A percentile compares a stretch with the other conserved stretches of the same genome.
phyloP scores from a whole-genome alignment of 2,329 filamentous ascomycete genomes.

The Fusarium sp. region DNA sequence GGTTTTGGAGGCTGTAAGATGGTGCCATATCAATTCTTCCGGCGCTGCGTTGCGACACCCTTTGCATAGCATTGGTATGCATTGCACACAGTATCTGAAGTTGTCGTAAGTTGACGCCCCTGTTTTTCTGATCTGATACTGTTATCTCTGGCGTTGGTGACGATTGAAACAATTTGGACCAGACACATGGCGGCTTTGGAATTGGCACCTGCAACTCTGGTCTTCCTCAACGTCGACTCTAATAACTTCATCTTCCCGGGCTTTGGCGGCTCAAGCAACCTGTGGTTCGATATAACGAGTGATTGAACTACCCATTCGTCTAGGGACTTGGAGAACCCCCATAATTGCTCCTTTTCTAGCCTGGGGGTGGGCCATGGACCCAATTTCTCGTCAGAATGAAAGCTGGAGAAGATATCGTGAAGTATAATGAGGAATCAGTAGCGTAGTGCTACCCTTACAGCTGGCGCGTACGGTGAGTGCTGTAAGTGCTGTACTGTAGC shows the following conservation, averaged over 20 bases:
- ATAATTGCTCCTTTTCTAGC: constrained; percentile 25
- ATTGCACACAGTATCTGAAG: not conserved
- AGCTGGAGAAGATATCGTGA: constrained; percentile 17
- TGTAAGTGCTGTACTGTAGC: not conserved
- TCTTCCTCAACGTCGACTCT: constrained; percentile 6
- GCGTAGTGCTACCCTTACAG: not conserved
- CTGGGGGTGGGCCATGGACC: constrained; percentile 16
- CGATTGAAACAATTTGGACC: constrained; percentile 13
- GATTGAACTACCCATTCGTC: not conserved
- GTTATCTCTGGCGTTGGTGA: constrained; percentile 18
- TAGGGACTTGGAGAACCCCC: constrained; percentile 14
- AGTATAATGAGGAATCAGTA: constrained; percentile 2
- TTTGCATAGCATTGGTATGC: not conserved
- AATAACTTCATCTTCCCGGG: constrained; percentile 3
- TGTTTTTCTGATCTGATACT: constrained; percentile 22
- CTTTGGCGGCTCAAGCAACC: constrained; percentile 30
- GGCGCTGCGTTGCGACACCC: constrained; percentile 15
- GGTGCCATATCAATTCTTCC: constrained; percentile 28
- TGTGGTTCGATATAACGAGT: constrained; percentile 13
- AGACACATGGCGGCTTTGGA: constrained; percentile 17
- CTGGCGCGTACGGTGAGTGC: constrained; percentile 6
- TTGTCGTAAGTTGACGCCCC: constrained; percentile 25
- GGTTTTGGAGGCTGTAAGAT: constrained; percentile 25
- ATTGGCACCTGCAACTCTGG: constrained; percentile 13
- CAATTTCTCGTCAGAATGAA: constrained; percentile 19